Evolutionary conservation across 768 basidiomycete genomes (phyloP).

Genomic region (Lenzites betulinus): DNA sequence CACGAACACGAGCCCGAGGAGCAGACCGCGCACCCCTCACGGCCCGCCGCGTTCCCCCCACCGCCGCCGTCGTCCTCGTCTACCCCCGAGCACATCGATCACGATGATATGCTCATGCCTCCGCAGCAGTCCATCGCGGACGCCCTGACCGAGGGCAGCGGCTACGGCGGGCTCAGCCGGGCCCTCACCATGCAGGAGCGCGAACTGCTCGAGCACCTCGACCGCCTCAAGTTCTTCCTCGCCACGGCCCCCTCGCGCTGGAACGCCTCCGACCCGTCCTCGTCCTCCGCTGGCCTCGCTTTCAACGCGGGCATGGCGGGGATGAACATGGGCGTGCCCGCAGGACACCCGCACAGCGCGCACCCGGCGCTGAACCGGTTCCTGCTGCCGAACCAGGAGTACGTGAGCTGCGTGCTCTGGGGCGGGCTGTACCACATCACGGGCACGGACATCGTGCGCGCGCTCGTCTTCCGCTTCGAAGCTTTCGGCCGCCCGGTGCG

Average conservation of each 20-base stretch:
- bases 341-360: conserved; percentile 48
- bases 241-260: conserved; percentile 82
- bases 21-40: conserved; percentile 35
- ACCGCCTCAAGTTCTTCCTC: conserved; percentile 86
- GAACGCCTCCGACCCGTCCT: conserved; percentile 46
- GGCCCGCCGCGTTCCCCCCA: conserved; percentile 7
- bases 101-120: not conserved
- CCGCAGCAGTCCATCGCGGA: conserved; percentile 21
- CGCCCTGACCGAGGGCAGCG: conserved; percentile 19
- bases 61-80: not conserved
- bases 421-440: conserved; percentile 91
- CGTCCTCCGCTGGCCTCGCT: not conserved
- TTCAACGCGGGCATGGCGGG: not conserved
- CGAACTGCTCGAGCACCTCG: conserved; percentile 72
- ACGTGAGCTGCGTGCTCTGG: conserved; percentile 92
- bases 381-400: conserved; percentile 82
- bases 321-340: conserved; percentile 16
- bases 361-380: conserved; percentile 87
- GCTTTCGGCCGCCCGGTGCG: conserved; percentile 88
- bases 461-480: conserved; percentile 92
- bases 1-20: conserved; percentile 33
- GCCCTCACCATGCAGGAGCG: conserved; percentile 65
- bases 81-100: not conserved
- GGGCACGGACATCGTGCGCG: conserved; percentile 95
- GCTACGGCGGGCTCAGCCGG: conserved; percentile 44